Evolutionary conservation across 768 basidiomycete species (phyloP), one percentile per base, ranked within the genome.

Genomic region (Sporobolomyces roseus): DNA sequence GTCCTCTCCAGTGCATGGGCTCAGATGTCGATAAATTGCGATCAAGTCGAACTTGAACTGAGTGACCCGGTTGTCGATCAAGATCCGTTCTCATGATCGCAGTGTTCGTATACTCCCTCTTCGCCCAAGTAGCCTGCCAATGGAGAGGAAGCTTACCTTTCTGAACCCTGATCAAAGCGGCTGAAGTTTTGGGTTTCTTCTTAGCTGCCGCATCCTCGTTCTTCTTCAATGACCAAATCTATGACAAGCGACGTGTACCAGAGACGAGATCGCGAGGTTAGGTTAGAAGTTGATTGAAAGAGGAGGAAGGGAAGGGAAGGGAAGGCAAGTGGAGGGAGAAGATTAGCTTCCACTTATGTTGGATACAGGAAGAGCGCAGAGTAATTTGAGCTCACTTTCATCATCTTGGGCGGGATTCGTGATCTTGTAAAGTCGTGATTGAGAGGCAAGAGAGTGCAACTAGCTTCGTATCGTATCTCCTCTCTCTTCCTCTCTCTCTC

Each of bases 181-280:
- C 94, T 77, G 90, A 91, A 51, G 92, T 96, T 86, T 94, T 97
- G 50, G 96, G 96, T 84, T 89, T 91, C 86, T 87, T 94, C 89
- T 92, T 97, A 9, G 91, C 88, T 62, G 93, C 92, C 63, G 90
- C 90, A 77, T 98, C 91, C 83, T 97, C 92, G 76, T 88, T 90
- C 87, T 98, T 98, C 87, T 98, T 98, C 89, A 99, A 92, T 74
- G 88, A 91, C 89, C 96, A 97, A 77, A 99, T 97, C 96, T 99
- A 63, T n/a, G 16, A 8, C 13, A n/a, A 13, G 43, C 23, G 19
- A 23, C 35, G 16, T 5, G 33, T n/a, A 8, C 12, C 3, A 17
- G 33, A 25, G 23, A 25, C 54, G 54, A 46, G 23, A 46, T 41
- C 38, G n/a, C 38, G 38, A 17, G 38, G 9, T 41, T 41, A 9